Base-by-base conservation (phyloP, 371 early-diverging fungal species). In the Syncephalis fuscata region DNA sequence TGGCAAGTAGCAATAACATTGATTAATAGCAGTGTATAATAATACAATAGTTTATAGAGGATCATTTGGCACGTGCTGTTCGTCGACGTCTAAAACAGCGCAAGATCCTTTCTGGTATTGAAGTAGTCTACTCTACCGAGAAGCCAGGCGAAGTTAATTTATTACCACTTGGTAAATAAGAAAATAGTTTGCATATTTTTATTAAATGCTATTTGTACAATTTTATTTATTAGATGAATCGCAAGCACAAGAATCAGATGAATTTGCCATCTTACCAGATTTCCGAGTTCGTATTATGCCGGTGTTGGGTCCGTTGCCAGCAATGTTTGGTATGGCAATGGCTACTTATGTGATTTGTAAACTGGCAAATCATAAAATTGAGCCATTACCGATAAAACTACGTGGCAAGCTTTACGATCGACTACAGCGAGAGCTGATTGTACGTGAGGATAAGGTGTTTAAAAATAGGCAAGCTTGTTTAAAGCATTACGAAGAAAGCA, bases 81-180 rank as follows among this genome's bases (percentile, higher is more conserved):
- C 66, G 95, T 40, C 68, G 74, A 44, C 68, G 68, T 39, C 66
- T 94, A 39, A 78, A 79, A 53, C 61, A 72, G 53, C 52, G 65
- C 41, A 81, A 81, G 4, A 74, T 93, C 26, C 70, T 76, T 9
- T 57, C 61, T 27, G 88, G 86, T 4, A 69, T 92, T 1, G 64
- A 84, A 14, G 93, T 92, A 1, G 91, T 88, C 22, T 93, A 92
- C 59, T 90, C 91, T 10, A 81, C 86, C 3, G 95, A 94, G 53
- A 89, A 88, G 53, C 90, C 86, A 9, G 82, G 69, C 54, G 72
- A 73, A 38, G 84, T 92, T 32, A 85, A 82, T 54, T 64, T 93
- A 3, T 53, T 91, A 14, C 80, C 85, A 15, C 55, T 85, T 39
- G 71, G 68, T 66, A 48, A 25, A 1, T 44, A 26, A 17, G 11